A percentile compares a stretch with the other conserved stretches of the same genome.
Conservation (phyloP, 139 green algal species). For the Spirogloea muscicola region DNA sequence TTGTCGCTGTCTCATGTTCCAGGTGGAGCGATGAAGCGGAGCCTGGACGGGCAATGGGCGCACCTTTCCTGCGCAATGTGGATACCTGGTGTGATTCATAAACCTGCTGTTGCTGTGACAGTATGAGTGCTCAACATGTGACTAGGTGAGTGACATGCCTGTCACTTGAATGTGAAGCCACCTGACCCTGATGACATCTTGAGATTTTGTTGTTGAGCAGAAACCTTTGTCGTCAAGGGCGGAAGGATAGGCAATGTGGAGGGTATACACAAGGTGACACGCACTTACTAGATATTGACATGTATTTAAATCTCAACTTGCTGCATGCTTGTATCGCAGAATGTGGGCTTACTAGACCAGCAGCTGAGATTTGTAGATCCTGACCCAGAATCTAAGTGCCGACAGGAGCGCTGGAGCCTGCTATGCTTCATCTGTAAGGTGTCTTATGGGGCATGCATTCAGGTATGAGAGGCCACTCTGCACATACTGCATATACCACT, state of each 20-base stretch:
- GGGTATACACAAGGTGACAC: slow-evolving; percentile 12
- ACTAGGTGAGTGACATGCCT: not conserved
- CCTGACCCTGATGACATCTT: not conserved
- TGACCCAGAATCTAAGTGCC: not conserved
- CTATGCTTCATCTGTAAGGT: slow-evolving; percentile 67
- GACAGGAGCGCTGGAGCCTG: slow-evolving; percentile 40
- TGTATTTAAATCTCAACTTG: not conserved
- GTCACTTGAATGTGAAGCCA: not conserved
- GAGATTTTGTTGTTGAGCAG: not conserved
- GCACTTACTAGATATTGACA: not conserved
- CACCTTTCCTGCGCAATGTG: slow-evolving; percentile 40
- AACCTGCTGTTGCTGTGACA: too few species aligned
- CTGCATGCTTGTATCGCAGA: not conserved
- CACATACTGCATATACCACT: too few species aligned
- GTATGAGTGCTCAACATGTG: too few species aligned
- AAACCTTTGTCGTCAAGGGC: slow-evolving; percentile 17
- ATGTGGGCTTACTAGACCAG: not conserved
- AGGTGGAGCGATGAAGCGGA: slow-evolving; percentile 43
- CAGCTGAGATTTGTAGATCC: not conserved
- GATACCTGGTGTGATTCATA: slow-evolving; percentile 41
- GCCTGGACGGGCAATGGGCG: slow-evolving; percentile 32
- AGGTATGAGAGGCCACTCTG: too few species aligned
- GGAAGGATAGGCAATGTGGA: slow-evolving; percentile 1
- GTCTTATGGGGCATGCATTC: slow-evolving; percentile 71
- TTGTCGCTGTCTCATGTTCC: too few species aligned